A percentile compares a stretch with the other conserved stretches of the same genome.
phyloP scores from a whole-genome alignment of 2,329 filamentous ascomycete genomes.

The Fusarium sp. region DNA sequence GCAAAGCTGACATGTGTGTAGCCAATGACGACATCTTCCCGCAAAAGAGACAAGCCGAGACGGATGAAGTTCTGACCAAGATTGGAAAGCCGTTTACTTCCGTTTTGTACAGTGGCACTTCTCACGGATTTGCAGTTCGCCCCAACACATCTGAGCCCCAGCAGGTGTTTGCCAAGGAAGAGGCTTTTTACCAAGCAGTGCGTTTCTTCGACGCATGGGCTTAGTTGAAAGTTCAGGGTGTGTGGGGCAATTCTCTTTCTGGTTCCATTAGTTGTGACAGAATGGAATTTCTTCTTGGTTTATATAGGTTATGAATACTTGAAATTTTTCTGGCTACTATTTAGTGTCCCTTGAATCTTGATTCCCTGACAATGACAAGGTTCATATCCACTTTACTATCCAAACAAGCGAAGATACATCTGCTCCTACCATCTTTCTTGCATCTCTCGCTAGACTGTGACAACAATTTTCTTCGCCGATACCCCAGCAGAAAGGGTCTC shows the following conservation, averaged over 20 bases:
- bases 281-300: too few species aligned
- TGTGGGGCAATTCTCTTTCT: too few species aligned
- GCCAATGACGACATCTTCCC: conserved; percentile 27
- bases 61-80: conserved; percentile 21
- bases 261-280: too few species aligned
- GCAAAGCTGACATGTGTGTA: not conserved
- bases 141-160: conserved; percentile 66
- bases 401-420: too few species aligned
- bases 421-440: too few species aligned
- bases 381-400: too few species aligned
- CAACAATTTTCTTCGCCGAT: conserved; percentile 18
- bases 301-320: too few species aligned
- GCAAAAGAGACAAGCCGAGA: conserved; percentile 23
- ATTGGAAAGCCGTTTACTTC: conserved; percentile 70
- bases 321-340: too few species aligned
- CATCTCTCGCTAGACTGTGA: conserved; percentile 1
- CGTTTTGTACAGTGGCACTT: conserved; percentile 74
- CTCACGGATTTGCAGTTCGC: conserved; percentile 80
- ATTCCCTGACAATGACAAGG: too few species aligned
- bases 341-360: too few species aligned
- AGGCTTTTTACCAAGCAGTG: conserved; percentile 80
- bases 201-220: conserved; percentile 75
- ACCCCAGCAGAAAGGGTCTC: conserved; percentile 6
- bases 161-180: conserved; percentile 79
- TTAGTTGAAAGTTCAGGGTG: not conserved